Base-by-base conservation (phyloP, 2,329 filamentous ascomycete species). In the Trichothecium sympodiale region DNA sequence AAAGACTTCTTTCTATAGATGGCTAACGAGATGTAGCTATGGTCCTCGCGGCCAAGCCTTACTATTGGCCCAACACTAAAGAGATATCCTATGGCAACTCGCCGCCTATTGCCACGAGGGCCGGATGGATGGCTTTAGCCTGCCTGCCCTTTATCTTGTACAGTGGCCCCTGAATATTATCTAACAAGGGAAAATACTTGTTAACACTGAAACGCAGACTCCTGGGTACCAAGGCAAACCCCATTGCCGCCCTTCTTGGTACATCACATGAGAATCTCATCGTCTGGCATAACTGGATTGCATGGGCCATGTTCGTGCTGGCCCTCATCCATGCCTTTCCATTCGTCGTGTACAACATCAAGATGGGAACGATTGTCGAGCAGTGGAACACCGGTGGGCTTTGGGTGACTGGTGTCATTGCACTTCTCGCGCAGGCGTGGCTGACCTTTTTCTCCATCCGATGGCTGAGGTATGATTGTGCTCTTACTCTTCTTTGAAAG, bases 241-340 rank as follows among this genome's bases (percentile, higher is more conserved):
- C 67, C 43, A 66, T 77, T 35, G 67, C 71, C 1, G 52, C 56
- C 0, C 36, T 74, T 8, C 76, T 71, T 0, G 71, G 71, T 1
- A 56, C 75, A 9, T 63, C 69, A 0, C 70, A 75, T 38, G 74
- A 77, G 45, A 68, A 66, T 37, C 59, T 77, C 2, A 68, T 74
- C 38, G 50, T 70, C n/a, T 71, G 68, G 46, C 70, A 75, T 44
- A 60, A 62, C 33, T 73, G 67, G 67, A 57, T 64, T 4, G 61
- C 62, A 31, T 73, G 69, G 50, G 69, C 67, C 23, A 71, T 75
- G 57, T 73, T 75, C 38, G 55, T 67, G 14, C 56, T 75, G 1
- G 69, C 70, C 0, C 52, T 77, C 4, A 43, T 77, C 5, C 73
- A 78, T 45, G 76, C 71, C 0, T 76, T 77, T 34, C 73, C 73